Percentiles rank a stretch among this genome's conserved stretches.
Evolutionary conservation across 257 asterid genomes (phyloP).

Genomic region (Salvia hispanica): DNA sequence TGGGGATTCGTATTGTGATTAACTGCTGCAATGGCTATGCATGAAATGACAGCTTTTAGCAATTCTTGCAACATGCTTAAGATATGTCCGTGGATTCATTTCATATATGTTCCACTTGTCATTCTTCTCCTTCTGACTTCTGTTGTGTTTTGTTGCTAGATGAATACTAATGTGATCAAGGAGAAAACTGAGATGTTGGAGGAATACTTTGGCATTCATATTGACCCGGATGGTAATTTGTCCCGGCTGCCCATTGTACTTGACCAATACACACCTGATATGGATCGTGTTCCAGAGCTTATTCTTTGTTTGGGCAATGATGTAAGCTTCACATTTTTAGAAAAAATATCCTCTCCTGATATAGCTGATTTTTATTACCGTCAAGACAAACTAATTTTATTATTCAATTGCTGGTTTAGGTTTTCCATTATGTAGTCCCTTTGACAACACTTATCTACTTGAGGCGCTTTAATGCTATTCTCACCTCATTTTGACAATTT

Average conservation of each 20-base stretch:
- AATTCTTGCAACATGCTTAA: conserved; percentile 11
- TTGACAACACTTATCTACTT: conserved; percentile 9
- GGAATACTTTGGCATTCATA: conserved; percentile 74
- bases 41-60: no score
- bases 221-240: conserved; percentile 72
- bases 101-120: conserved; percentile 1
- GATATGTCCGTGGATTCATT: conserved; percentile 23
- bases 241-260: conserved; percentile 88
- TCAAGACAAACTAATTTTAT: background rate
- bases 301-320: conserved; percentile 95
- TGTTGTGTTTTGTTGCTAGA: conserved; percentile 44
- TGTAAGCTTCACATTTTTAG: conserved; percentile 53
- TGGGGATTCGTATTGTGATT: background rate
- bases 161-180: conserved; percentile 73
- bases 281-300: conserved; percentile 95
- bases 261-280: conserved; percentile 97
- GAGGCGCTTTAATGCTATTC: background rate
- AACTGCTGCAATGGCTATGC: no score
- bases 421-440: background rate
- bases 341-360: conserved; percentile 11
- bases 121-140: conserved; percentile 13
- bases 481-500: conserved; percentile 1
- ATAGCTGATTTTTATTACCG: background rate
- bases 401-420: background rate
- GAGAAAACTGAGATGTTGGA: conserved; percentile 79